These are phyloP conservation scores for Kwoniella heveanensis DNA, from an alignment of 768 basidiomycete genomes.

Conservation along the genomic window DNA sequence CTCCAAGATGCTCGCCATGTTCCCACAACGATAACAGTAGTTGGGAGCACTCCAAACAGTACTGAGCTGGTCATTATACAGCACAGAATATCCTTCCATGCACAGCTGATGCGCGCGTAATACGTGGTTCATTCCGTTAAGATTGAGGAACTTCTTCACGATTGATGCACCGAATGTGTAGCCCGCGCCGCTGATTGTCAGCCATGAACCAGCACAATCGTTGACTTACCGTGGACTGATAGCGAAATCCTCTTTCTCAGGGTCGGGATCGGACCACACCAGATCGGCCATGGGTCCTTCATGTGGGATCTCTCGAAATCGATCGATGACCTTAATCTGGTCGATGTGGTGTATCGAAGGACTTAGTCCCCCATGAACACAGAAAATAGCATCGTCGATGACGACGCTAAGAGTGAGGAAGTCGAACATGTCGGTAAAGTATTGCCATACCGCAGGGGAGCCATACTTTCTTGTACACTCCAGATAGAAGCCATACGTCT, in stretches of 20 bases:
- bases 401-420: slow-evolving; percentile 96
- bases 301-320: slow-evolving; percentile 98
- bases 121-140: slow-evolving; percentile 95
- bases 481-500: slow-evolving; percentile 99
- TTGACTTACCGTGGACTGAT: slow-evolving; percentile 85
- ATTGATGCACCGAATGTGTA: slow-evolving; percentile 99
- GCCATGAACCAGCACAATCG: slow-evolving; percentile 8
- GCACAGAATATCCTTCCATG: slow-evolving; percentile 98
- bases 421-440: slow-evolving; percentile 99
- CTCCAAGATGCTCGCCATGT: slow-evolving; percentile 93
- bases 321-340: slow-evolving; percentile 98
- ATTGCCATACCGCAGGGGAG: slow-evolving; percentile 93
- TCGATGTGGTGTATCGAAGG: slow-evolving; percentile 99
- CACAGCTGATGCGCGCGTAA: slow-evolving; percentile 97
- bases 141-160: slow-evolving; percentile 93
- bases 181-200: slow-evolving; percentile 76
- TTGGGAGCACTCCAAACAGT: slow-evolving; percentile 99
- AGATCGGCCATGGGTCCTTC: slow-evolving; percentile 99
- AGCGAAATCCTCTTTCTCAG: slow-evolving; percentile 98
- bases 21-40: slow-evolving; percentile 98
- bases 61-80: slow-evolving; percentile 91
- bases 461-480: slow-evolving; percentile 98
- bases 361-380: slow-evolving; percentile 97
- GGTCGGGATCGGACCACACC: slow-evolving; percentile 99
- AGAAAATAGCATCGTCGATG: slow-evolving; percentile 98